Evolutionary conservation across 768 basidiomycete species (phyloP), one percentile per base, ranked within the genome.

Genomic region (Amanita exitialis): DNA sequence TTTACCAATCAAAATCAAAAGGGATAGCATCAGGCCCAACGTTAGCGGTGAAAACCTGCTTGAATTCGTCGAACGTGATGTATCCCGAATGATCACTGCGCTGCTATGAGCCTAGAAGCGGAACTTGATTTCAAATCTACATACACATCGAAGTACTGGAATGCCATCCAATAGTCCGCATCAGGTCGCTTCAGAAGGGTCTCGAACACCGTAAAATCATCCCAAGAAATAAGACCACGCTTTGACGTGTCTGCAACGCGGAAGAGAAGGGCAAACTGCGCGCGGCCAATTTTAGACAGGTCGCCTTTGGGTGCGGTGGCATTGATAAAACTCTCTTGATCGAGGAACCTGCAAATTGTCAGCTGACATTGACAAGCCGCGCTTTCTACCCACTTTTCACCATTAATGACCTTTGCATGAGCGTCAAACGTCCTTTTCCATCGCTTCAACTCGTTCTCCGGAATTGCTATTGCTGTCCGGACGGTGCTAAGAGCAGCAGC

Each of bases 101-200:
- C 9, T 15, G n/a, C 18, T 9, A 21, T 49, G 28, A 49, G 39
- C n/a, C 9, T 12, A 13, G 15, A 23, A 18, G 16, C 5, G 20
- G 20, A 21, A 15, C 35, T 21, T 21, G n/a, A 41, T 20, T 37
- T 42, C 10, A 4, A n/a, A 27, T 49, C 8, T 44, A 77, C 88
- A 63, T 69, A 93, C 91, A 86, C 86, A 66, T 96, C 93, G 65
- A 95, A 96, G 63, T 90, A 94, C 64, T 89, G 85, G 73, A 95
- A 95, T 16, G 93, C 92, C 67, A 94, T 93, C 78, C 87, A 90
- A 66, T 95, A 94, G 65, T 97, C 93, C 27, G 95, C 95, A 66
- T 97, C 95, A 16, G 95, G 90, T 56, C 89, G 77, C 72, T 97
- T 92, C 60, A 95, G 69, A 56, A 90, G 70, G 15, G 92, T 94